A percentile compares a stretch with the other conserved stretches of the same genome.
Conservation (phyloP, 2,329 filamentous ascomycete species). For the Mycosphaerella sp. region DNA sequence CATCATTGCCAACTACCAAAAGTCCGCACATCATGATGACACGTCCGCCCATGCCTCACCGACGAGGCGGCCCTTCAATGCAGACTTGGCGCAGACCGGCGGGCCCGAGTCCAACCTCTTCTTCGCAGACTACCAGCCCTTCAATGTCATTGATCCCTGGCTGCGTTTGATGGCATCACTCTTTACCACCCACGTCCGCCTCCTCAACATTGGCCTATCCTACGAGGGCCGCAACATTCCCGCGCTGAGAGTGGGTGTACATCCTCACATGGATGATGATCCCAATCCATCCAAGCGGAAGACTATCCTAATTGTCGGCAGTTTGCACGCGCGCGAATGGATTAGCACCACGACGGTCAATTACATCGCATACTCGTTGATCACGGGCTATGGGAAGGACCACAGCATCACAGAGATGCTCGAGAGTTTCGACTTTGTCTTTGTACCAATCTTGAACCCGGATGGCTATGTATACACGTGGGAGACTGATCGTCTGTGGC, state of each 20-base stretch:
- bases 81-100: constrained; percentile 24
- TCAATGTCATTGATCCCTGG: constrained; percentile 82
- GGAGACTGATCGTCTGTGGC: constrained; percentile 87
- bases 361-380: constrained; percentile 82
- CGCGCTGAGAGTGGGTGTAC: constrained; percentile 68
- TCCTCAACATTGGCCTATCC: constrained; percentile 72
- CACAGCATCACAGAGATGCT: constrained; percentile 67
- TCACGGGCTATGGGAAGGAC: constrained; percentile 73
- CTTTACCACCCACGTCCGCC: constrained; percentile 73
- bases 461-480: constrained; percentile 94
- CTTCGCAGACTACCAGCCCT: constrained; percentile 86
- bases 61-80: constrained; percentile 22
- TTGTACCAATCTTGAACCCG: constrained; percentile 84
- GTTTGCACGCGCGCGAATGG: constrained; percentile 93
- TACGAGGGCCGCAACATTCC: constrained; percentile 83
- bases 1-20: constrained; percentile 64
- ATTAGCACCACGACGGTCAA: constrained; percentile 87
- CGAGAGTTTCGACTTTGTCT: constrained; percentile 77
- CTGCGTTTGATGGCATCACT: constrained; percentile 84
- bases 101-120: constrained; percentile 59
- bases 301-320: constrained; percentile 75
- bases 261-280: constrained; percentile 45
- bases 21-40: constrained; percentile 16
- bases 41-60: constrained; percentile 6
- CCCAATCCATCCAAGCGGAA: constrained; percentile 52